Conservation (phyloP, 176 grass and related monocot species). For the Triticum turgidum region DNA sequence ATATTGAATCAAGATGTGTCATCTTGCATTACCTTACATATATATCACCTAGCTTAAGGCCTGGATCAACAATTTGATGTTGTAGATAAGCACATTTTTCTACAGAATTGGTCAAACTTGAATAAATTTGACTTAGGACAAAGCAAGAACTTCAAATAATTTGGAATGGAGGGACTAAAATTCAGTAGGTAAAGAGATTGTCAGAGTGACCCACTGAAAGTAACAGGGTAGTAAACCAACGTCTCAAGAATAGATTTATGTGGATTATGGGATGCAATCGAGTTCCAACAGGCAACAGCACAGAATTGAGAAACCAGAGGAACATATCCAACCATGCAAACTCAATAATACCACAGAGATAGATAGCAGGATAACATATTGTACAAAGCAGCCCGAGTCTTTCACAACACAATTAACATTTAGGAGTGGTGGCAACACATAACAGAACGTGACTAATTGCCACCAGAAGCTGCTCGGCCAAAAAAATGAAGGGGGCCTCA, state of each 20-base stretch:
- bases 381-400: slow-evolving; percentile 11
- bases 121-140: not conserved
- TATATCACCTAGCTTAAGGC: not conserved
- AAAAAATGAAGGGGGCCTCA: slow-evolving; percentile 10
- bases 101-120: no score
- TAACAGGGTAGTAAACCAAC: not conserved
- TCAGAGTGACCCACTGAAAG: not conserved
- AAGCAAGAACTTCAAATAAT: not conserved
- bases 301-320: not conserved
- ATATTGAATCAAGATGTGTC: not conserved
- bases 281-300: not conserved
- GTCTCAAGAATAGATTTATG: not conserved
- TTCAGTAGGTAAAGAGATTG: not conserved
- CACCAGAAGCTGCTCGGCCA: not conserved
- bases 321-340: slow-evolving; percentile 7
- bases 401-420: not conserved
- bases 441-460: not conserved
- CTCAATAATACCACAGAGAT: not conserved
- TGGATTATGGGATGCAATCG: not conserved
- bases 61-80: not conserved
- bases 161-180: not conserved
- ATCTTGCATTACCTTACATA: not conserved
- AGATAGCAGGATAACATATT: not conserved
- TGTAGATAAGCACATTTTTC: not conserved
- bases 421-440: not conserved